Evolutionary conservation across 371 early-diverging fungal species (phyloP), one percentile per base, ranked within the genome.

Genomic region (Rhizopus sp.): DNA sequence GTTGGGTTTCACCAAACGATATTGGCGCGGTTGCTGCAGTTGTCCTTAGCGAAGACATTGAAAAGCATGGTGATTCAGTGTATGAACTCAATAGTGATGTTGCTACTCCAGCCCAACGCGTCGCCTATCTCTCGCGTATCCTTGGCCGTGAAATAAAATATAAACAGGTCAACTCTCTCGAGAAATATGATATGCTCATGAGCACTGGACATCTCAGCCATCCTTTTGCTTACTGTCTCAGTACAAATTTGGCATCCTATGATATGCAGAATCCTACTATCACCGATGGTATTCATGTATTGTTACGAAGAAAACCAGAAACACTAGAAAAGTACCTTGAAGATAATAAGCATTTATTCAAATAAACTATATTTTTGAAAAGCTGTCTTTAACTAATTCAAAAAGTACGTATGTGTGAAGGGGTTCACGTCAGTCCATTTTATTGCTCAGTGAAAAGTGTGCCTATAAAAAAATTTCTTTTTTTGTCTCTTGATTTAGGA

Each of bases 21-120:
- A 63, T 67, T 55, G 70, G 60, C 9, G 54, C 56, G 12, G 15
- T 70, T 23, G 70, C 68, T 10, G 67, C 64, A 10, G 54, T 53
- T 17, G 45, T 70, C 3, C 13, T 66, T 6, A 33, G 30, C 0
- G 70, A 70, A 34, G 39, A 48, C 30, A 29, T 66, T 13, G 60
- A 60, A 13, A 66, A 66, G 47, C 63, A 70, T 17, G 37, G 7
- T 38, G 58, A 70, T 42, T 23, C 47, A 7, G 63, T 57, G 4
- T 70, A 70, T 17, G 45, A 47, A 13, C 38, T 69, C 12, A 55
- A 37, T 1, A 55, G 64, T 3, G 59, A 59, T 12, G 7, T 39
- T 0, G 32, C 29, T 3, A 55, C 61, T n/a, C 33, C 44, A 5
- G 41, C 38, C 15, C 54, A 64, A n/a, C 58, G 58, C 7, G 55